Evolutionary conservation across 140 eudicot species (phyloP).

Genomic region (Cichorium intybus): DNA sequence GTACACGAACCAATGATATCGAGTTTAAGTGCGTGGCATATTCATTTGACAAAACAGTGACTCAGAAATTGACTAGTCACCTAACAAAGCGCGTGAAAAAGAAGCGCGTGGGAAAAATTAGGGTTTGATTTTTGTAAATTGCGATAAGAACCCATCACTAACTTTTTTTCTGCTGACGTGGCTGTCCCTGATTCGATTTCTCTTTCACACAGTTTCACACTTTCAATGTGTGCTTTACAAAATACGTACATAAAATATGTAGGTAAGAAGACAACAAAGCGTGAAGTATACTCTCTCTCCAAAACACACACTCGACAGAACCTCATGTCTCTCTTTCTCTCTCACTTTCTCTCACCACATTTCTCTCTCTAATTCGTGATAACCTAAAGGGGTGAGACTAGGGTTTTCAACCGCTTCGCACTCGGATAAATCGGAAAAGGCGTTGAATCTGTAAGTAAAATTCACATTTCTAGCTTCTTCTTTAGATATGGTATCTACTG

Average conservation of each 20-base stretch:
- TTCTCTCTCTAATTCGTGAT: conserved; percentile 27
- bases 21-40: conserved; percentile 24
- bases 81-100: conserved; percentile 15
- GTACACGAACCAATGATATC: background rate
- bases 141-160: conserved; percentile 20
- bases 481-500: background rate
- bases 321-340: conserved; percentile 7
- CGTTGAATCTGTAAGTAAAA: conserved; percentile 14
- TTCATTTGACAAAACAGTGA: conserved; percentile 17
- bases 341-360: conserved; percentile 3
- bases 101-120: conserved; percentile 18
- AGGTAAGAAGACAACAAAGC: background rate
- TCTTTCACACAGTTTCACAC: conserved; percentile 1
- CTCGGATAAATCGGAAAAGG: conserved; percentile 14
- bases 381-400: conserved; percentile 44
- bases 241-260: background rate
- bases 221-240: conserved; percentile 18
- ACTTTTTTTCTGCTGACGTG: conserved; percentile 16
- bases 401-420: conserved; percentile 48
- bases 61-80: conserved; percentile 21
- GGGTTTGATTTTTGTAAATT: conserved; percentile 27
- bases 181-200: background rate
- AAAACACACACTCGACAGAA: background rate
- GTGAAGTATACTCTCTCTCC: background rate
- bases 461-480: background rate